These are phyloP conservation scores for Neoascochyta sp. DNA, from an alignment of 2,329 filamentous ascomycete genomes.

Conservation along the genomic window DNA sequence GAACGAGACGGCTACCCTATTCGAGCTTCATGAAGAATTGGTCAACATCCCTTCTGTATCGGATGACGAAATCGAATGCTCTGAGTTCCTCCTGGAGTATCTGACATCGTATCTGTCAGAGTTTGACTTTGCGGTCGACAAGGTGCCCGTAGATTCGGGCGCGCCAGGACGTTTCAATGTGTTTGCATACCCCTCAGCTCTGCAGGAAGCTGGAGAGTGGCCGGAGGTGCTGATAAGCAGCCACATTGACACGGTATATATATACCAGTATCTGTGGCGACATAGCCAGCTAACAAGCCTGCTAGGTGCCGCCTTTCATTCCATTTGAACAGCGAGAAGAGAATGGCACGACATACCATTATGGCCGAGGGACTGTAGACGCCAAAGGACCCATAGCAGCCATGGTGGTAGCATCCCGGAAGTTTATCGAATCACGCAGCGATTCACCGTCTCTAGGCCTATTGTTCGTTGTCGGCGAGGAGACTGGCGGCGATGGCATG, in stretches of 20 bases:
- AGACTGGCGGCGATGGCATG: conserved; percentile 79
- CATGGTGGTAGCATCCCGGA: conserved; percentile 64
- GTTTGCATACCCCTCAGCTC: conserved; percentile 56
- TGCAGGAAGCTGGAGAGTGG: conserved; percentile 38
- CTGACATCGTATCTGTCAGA: conserved; percentile 55
- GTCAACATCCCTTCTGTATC: conserved; percentile 28
- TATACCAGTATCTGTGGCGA: neutral
- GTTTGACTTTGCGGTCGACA: conserved; percentile 51
- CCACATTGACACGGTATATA: conserved; percentile 67
- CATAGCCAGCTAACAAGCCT: neutral
- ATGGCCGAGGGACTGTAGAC: conserved; percentile 69
- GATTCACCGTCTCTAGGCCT: conserved; percentile 39
- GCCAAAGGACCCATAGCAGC: conserved; percentile 58
- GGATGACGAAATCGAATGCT: conserved; percentile 64
- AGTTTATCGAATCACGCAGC: conserved; percentile 45
- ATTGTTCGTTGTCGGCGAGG: conserved; percentile 73
- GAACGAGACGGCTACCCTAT: conserved; percentile 20
- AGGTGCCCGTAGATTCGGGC: conserved; percentile 33
- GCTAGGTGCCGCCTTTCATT: conserved; percentile 56
- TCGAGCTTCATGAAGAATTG: conserved; percentile 19
- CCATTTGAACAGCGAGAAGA: conserved; percentile 54
- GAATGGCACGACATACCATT: conserved; percentile 49
- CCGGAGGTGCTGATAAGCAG: conserved; percentile 64
- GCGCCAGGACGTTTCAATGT: conserved; percentile 64
- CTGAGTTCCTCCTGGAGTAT: conserved; percentile 63